Base-by-base conservation (phyloP, 2,329 filamentous ascomycete species). In the Shiraia sp. region DNA sequence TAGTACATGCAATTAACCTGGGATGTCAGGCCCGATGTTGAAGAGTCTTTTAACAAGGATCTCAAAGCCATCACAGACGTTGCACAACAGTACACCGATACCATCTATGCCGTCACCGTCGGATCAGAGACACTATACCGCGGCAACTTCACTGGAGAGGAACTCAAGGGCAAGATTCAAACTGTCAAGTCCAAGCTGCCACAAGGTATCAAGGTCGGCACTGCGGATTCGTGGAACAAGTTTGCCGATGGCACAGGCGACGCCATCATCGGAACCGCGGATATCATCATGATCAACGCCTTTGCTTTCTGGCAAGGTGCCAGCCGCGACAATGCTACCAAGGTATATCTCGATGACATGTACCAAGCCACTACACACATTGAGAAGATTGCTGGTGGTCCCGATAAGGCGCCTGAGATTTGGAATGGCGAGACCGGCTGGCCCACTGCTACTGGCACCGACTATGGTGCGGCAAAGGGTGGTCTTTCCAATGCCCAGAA, bases 201-300 rank as follows among this genome's bases (percentile, higher is more conserved):
- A 53, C 65, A 64, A 17, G 52, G 55, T 47, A 73, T 82, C 55
- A 79, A 77, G 53, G 75, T 87, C 31, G 85, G 85, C 36, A 87
- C 82, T 9, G 85, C 85, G 6, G 85, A 88, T 69, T 82, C 77
- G 63, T 88, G 85, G 85, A 88, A 87, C 72, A 86, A 85, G 69
- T 84, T 76, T 59, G 76, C 79, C 32, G 84, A 87, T 61, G 84
- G 83, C 27, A 86, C 84, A 17, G 84, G 80, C 27, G 80, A 88
- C 65, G 73, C 79, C 10, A 72, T 87, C 50, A 79, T 87, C 57
- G 77, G 76, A 32, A 79, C 77, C 36, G 81, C 86, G 36, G 80
- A 79, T 41, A 75, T 87, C 43, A 70, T 84, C 42, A 72, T 88
- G 47, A 75, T 79, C 63, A 88, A 88, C 61, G 85, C 82, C 17